phyloP scores from a whole-genome alignment of 495 filamentous ascomycete genomes.

The Tuber magnatum region DNA sequence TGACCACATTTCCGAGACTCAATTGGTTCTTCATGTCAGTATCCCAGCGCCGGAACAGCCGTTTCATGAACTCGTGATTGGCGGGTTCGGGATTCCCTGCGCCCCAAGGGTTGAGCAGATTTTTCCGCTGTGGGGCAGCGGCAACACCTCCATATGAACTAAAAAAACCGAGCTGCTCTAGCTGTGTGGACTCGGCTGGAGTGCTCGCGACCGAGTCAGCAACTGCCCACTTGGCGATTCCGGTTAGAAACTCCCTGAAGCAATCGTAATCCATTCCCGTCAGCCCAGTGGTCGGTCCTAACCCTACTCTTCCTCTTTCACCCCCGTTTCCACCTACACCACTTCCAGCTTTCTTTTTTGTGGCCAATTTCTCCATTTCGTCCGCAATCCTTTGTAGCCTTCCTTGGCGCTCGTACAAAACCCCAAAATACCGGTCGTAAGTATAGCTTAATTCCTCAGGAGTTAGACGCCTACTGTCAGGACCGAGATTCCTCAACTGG shows the following conservation, averaged over 20 bases:
- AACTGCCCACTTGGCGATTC: conserved; percentile 82
- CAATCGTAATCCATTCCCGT: conserved; percentile 94
- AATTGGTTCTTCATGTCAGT: conserved; percentile 64
- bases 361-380: conserved; percentile 57
- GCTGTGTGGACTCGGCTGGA: conserved; percentile 1
- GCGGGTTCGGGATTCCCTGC: conserved; percentile 68
- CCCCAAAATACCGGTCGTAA: conserved; percentile 87
- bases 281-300: conserved; percentile 66
- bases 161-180: conserved; percentile 15
- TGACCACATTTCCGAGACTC: conserved; percentile 82
- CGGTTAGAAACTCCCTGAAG: conserved; percentile 86
- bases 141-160: conserved; percentile 23
- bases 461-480: conserved; percentile 83
- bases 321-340: conserved; percentile 16
- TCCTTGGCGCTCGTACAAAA: conserved; percentile 84
- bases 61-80: conserved; percentile 89
- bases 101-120: conserved; percentile 63
- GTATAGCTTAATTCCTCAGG: conserved; percentile 76
- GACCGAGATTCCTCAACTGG: conserved; percentile 88
- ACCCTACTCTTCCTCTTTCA: conserved; percentile 75
- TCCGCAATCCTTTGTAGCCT: conserved; percentile 69
- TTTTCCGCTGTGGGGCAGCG: conserved; percentile 41
- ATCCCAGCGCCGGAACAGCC: conserved; percentile 85
- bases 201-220: conserved; percentile 50
- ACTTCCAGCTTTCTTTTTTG: conserved; percentile 28